Percentiles rank a stretch among this genome's conserved stretches.
phyloP scores from a whole-genome alignment of 2,329 filamentous ascomycete genomes.

The Beauveria rudraprayagi region DNA sequence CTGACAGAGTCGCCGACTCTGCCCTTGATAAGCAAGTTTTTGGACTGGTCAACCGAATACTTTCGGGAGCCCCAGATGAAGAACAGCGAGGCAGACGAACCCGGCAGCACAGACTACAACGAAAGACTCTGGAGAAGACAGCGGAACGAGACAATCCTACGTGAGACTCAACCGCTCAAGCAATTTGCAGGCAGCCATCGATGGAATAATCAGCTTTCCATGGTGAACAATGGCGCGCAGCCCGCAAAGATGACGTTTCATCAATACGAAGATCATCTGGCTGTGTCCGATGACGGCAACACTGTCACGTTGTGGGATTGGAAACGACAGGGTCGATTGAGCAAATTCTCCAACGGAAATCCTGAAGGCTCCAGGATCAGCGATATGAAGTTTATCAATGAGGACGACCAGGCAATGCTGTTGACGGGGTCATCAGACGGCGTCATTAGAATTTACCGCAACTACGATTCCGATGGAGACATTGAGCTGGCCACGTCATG shows the following conservation, averaged over 20 bases:
- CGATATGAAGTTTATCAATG: constrained; percentile 94
- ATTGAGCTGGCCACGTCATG: constrained; percentile 86
- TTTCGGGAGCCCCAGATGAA: constrained; percentile 99
- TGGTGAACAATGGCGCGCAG: constrained; percentile 84
- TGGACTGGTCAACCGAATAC: constrained; percentile 95
- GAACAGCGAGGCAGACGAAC: constrained; percentile 88
- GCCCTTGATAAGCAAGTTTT: constrained; percentile 73
- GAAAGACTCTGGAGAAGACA: constrained; percentile 86
- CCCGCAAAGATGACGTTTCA: constrained; percentile 93
- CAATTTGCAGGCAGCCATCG: constrained; percentile 74
- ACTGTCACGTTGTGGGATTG: constrained; percentile 92
- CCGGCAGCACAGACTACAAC: constrained; percentile 93
- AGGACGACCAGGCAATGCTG: constrained; percentile 89
- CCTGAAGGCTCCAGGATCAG: constrained; percentile 86
- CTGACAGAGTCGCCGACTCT: constrained; percentile 52
- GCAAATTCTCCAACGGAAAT: constrained; percentile 90
- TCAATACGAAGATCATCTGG: constrained; percentile 93
- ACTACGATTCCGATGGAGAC: constrained; percentile 71
- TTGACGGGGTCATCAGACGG: constrained; percentile 95
- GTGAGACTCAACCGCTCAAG: constrained; percentile 90
- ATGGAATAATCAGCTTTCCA: constrained; percentile 77
- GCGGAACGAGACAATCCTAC: constrained; percentile 85
- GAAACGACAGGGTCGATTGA: constrained; percentile 66
- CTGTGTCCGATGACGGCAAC: constrained; percentile 88
- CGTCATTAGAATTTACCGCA: constrained; percentile 84